These are phyloP conservation scores for Metschnikowia kunwiensis DNA, from an alignment of 805 yeast genomes.

Conservation along the genomic window DNA sequence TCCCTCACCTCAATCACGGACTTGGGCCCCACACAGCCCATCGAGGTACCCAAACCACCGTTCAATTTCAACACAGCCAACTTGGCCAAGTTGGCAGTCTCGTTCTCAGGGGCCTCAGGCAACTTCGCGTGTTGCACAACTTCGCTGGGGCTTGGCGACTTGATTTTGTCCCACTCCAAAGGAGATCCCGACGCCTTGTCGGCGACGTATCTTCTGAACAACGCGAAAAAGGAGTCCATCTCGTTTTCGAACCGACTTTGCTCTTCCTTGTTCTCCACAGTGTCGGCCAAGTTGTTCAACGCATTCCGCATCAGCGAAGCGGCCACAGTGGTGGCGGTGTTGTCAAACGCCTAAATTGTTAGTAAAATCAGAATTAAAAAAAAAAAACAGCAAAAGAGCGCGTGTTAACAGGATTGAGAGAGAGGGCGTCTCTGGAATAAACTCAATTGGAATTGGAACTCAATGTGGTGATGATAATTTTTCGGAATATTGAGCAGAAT, in stretches of 20 bases:
- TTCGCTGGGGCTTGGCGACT: constrained; percentile 85
- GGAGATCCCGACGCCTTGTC: constrained; percentile 85
- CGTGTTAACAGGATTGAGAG: no score
- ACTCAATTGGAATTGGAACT: no score
- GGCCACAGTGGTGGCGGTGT: constrained; percentile 90
- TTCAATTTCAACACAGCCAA: constrained; percentile 94
- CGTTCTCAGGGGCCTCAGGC: constrained; percentile 21
- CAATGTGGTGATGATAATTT: no score
- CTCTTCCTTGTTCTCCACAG: constrained; percentile 52
- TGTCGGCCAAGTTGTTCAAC: constrained; percentile 81
- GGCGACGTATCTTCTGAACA: constrained; percentile 86
- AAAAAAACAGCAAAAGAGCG: no score
- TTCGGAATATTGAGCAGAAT: no score
- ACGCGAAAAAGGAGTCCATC: constrained; percentile 90
- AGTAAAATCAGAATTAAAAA: constrained; percentile 7
- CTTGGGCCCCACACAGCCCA: constrained; percentile 99
- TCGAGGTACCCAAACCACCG: constrained; percentile 98
- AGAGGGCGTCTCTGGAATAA: no score
- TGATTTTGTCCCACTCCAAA: constrained; percentile 92
- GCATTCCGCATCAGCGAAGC: constrained; percentile 98
- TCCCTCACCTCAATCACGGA: constrained; percentile 98
- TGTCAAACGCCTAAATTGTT: constrained; percentile 74
- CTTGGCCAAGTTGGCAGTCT: constrained; percentile 58
- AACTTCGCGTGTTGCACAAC: constrained; percentile 75
- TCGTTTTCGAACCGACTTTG: constrained; percentile 73